These are phyloP conservation scores for Mercurialis annua DNA, from an alignment of 345 rosid species.

Conservation along the genomic window DNA sequence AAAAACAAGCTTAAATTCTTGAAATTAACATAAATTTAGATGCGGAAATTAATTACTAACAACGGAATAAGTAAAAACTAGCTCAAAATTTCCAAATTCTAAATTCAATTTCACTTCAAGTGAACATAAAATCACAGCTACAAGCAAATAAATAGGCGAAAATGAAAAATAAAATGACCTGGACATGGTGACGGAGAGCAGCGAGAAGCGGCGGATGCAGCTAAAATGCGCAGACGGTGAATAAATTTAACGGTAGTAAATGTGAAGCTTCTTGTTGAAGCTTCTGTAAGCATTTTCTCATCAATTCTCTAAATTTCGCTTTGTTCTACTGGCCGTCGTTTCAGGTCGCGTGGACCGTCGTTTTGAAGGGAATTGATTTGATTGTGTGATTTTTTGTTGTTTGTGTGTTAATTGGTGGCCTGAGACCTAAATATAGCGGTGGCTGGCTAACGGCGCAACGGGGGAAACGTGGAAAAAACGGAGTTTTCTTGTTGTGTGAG, in stretches of 20 bases:
- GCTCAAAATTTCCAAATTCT: not conserved
- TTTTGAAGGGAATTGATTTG: too few species aligned
- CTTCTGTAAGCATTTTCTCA: slow-evolving; percentile 46
- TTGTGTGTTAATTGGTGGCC: too few species aligned
- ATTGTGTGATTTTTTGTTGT: not conserved
- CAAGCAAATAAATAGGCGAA: not conserved
- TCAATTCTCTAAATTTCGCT: slow-evolving; percentile 17
- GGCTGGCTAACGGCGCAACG: slow-evolving; percentile 6
- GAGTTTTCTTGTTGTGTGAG: too few species aligned
- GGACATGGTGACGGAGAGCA: slow-evolving; percentile 46
- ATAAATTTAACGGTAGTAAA: not conserved
- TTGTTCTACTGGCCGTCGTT: not conserved
- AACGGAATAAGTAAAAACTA: not conserved
- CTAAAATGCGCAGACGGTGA: slow-evolving; percentile 20
- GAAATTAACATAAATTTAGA: not conserved
- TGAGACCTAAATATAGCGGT: slow-evolving; percentile 11
- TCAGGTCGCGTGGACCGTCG: not conserved
- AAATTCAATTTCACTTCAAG: not conserved
- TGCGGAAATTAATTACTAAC: not conserved
- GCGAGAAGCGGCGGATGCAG: slow-evolving; percentile 6
- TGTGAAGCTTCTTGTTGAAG: slow-evolving; percentile 4
- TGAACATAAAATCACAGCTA: not conserved
- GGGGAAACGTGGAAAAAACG: too few species aligned
- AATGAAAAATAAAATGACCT: slow-evolving; percentile 31
- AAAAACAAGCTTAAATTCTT: not conserved